Evolutionary conservation across 2,329 filamentous ascomycete genomes (phyloP).

Genomic region (Penicillium thymicola): DNA sequence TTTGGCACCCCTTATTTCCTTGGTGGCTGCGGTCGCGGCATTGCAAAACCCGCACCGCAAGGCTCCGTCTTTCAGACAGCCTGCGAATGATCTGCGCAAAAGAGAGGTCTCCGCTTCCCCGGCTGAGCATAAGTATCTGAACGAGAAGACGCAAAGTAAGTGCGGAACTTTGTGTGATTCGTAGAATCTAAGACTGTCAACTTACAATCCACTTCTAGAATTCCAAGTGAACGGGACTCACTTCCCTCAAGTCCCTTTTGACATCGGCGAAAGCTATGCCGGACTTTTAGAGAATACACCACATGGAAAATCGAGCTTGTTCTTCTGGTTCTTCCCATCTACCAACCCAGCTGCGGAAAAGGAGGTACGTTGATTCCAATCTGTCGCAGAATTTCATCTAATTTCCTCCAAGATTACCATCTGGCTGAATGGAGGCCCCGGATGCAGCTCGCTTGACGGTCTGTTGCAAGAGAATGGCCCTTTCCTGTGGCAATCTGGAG

Average conservation of each 20-base stretch:
- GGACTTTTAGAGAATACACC: slow-evolving; percentile 52
- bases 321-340: slow-evolving; percentile 51
- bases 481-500: slow-evolving; percentile 67
- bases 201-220: slow-evolving; percentile 37
- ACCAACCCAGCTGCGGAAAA: slow-evolving; percentile 41
- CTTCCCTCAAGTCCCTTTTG: slow-evolving; percentile 67
- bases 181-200: neutral
- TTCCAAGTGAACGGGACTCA: slow-evolving; percentile 63
- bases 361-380: slow-evolving; percentile 29
- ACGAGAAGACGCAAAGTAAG: slow-evolving; percentile 14
- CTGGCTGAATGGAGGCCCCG: slow-evolving; percentile 52
- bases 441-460: slow-evolving; percentile 60
- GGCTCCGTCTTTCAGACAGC: neutral
- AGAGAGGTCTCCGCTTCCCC: neutral
- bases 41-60: slow-evolving; percentile 23
- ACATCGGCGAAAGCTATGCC: slow-evolving; percentile 53
- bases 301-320: slow-evolving; percentile 44
- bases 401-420: slow-evolving; percentile 28
- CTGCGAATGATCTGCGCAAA: neutral
- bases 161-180: neutral
- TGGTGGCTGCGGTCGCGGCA: slow-evolving; percentile 10
- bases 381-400: neutral
- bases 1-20: slow-evolving; percentile 2
- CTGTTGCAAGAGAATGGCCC: slow-evolving; percentile 73
- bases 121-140: slow-evolving; percentile 12